Evolutionary conservation across 768 basidiomycete genomes (phyloP).

Genomic region (Cystofilobasidium macerans): DNA sequence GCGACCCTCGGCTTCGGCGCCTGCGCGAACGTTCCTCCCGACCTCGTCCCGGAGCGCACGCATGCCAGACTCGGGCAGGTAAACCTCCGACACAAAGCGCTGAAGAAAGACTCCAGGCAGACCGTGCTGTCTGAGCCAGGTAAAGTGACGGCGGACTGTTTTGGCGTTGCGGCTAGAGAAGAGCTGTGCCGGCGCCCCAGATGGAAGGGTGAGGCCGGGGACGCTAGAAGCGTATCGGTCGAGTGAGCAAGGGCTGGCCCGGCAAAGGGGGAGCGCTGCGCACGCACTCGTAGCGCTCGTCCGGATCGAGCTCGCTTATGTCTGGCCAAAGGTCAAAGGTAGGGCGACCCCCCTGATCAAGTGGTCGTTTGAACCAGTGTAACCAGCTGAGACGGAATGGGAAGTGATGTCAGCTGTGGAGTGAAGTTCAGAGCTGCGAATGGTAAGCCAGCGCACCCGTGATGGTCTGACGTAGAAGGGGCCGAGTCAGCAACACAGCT

Average conservation of each 20-base stretch:
- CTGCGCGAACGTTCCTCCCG: constrained; percentile 57
- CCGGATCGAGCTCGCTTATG: constrained; percentile 12
- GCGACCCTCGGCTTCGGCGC: constrained; percentile 66
- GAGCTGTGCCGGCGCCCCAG: constrained; percentile 54
- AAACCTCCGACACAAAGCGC: constrained; percentile 46
- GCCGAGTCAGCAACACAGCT: background rate
- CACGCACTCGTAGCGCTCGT: constrained; percentile 23
- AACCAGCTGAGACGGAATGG: constrained; percentile 46
- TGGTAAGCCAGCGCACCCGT: constrained; percentile 41
- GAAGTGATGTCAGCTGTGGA: background rate
- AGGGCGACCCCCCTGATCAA: constrained; percentile 56
- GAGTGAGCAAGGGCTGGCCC: background rate
- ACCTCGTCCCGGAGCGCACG: constrained; percentile 60
- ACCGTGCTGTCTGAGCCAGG: constrained; percentile 72
- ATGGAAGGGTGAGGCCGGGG: constrained; percentile 52
- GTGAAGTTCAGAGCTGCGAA: too few relatives aligned
- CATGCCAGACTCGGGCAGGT: constrained; percentile 41
- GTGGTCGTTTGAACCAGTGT: constrained; percentile 66
- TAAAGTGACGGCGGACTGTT: constrained; percentile 61
- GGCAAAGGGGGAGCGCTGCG: background rate
- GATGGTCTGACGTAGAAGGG: constrained; percentile 46
- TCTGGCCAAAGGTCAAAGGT: constrained; percentile 75
- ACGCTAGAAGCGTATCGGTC: constrained; percentile 37
- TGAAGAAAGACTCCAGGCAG: constrained; percentile 74
- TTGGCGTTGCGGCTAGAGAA: constrained; percentile 68